Evolutionary conservation across 768 basidiomycete species (phyloP).

Genomic region (Sporobolomyces phaffii): DNA sequence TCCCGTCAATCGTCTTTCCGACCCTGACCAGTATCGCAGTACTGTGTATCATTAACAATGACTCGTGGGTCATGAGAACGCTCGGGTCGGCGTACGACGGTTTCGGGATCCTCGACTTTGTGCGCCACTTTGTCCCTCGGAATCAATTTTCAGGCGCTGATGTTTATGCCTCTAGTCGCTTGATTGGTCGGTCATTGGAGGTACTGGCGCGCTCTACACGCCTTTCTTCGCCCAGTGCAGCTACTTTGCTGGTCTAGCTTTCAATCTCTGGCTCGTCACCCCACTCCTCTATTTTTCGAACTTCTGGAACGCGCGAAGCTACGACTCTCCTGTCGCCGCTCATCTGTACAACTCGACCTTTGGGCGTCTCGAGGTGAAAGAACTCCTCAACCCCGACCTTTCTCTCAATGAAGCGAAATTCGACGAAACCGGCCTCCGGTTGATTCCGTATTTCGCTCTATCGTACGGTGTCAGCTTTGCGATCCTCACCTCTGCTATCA

Average conservation of each 20-base stretch:
- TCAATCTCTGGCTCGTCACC: conserved; percentile 42
- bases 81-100: conserved; percentile 43
- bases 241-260: conserved; percentile 41
- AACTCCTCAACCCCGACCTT: conserved; percentile 41
- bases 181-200: conserved; percentile 45
- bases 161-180: no score
- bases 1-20: conserved; percentile 42
- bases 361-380: conserved; percentile 42
- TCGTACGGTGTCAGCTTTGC: conserved; percentile 43
- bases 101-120: conserved; percentile 41
- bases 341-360: conserved; percentile 42
- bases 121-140: no score
- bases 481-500: conserved; percentile 40
- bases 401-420: conserved; percentile 41
- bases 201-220: conserved; percentile 40
- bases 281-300: conserved; percentile 43
- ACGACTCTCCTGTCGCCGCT: conserved; percentile 40
- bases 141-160: no score
- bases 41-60: conserved; percentile 32
- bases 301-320: conserved; percentile 41
- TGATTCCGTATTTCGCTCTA: conserved; percentile 41
- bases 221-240: conserved; percentile 40
- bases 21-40: conserved; percentile 41
- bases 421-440: conserved; percentile 32
- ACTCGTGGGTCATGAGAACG: conserved; percentile 21